Evolutionary conservation across 2,329 filamentous ascomycete species (phyloP), one percentile per base, ranked within the genome.

Genomic region (Beauveria rudraprayagi): DNA sequence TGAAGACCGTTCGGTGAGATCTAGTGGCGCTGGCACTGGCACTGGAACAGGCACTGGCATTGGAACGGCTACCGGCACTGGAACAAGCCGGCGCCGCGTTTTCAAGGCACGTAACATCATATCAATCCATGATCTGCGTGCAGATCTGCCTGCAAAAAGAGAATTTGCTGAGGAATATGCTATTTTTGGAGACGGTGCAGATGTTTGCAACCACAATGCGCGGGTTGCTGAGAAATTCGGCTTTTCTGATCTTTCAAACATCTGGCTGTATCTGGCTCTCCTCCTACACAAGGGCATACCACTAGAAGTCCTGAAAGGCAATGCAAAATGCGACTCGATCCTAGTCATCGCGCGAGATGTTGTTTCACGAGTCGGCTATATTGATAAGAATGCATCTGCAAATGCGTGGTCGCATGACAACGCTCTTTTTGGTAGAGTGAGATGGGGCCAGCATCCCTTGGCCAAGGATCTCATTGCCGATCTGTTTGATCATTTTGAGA

Each of bases 121-220:
- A 22, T 85, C 85, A 1, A 85, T 97, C 44, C 82, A 92, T 68
- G 81, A 91, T 64, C 71, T 95, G 28, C 82, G 84, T 10, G 77
- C 83, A 53, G 72, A 91, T 14, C 75, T 96, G n/a, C 92, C 92
- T 0, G 89, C 90, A 3, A 94, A 92, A 71, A 82, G 82, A 62
- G 81, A 85, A 60, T 82, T 97, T 63, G 94, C 92, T 2, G 78
- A 85, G 61, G 84, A 89, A 65, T 99, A 97, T 73, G 83, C 82
- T 26, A 89, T 97, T 16, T 92, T 94, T 70, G 92, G 92, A 3
- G 86, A 92, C 63, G 88, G 89, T 1, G 83, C 86, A n/a, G 83
- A 88, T 43, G 85, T 96, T 3, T 97, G 93, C 72, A 80, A 83
- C 50, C 88, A 95, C 68, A 99, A 99, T 71, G 90, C 92, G 9